Evolutionary conservation across 2,329 filamentous ascomycete species (phyloP), one percentile per base, ranked within the genome.

Genomic region (Cryphonectria parasitica): DNA sequence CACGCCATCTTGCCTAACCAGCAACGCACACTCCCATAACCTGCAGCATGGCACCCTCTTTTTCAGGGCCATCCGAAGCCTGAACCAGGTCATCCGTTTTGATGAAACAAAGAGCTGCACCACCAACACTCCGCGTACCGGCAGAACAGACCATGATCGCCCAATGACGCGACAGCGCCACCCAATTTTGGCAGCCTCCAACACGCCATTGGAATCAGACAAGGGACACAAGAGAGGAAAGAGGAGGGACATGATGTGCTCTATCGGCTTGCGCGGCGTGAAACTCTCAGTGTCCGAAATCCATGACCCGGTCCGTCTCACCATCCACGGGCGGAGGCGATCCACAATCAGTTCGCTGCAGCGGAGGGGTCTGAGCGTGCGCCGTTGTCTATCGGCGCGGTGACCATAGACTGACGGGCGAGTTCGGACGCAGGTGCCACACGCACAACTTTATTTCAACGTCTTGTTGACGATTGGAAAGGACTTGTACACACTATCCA

Each of bases 231-330:
- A 49, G 45, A 49, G 31, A n/a, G 34, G 31, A 11, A 39, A 39
- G 34, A 2, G 7, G 19, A 17, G 19, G 31, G 34, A 25, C 19
- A 39, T 22, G 34, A 34, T 10, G 58, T 61, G 28, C 28, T 34
- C 28, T 60, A 36, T 34, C 28, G 56, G 58, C 34, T n/a, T 61
- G 58, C 31, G 31, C 34, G 58, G 58, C 58, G 58, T 61, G 58
- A 36, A 61, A n/a, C 58, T n/a, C 7, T n/a, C 15, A 61, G n/a
- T 31, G 58, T 36, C 34, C 58, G 56, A 39, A 11, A 61, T 39
- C 58, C 58, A 34, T 39, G 34, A 22, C 58, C 58, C 15, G 58
- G 31, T 31, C 58, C 58, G 58, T 61, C 58, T 61, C 58, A 61
- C 58, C 58, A 61, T 61, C 54, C 54, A 58, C 54, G 54, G 54